Conservation (phyloP, 495 filamentous ascomycete genomes). For the Neurospora sp. region DNA sequence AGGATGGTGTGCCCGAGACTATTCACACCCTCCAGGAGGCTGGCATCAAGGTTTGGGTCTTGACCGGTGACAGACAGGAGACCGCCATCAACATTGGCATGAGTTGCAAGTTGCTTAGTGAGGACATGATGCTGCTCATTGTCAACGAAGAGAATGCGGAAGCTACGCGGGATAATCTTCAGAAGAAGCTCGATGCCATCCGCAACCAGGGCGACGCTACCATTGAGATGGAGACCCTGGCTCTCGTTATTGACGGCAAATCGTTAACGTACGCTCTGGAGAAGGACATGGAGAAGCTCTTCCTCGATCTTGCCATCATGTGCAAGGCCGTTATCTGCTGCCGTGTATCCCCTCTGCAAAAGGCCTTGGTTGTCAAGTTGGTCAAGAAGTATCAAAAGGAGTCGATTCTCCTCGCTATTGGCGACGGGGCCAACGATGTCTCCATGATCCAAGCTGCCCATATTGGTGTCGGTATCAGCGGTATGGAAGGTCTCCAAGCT, state of each 20-base stretch:
- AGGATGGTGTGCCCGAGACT: constrained; percentile 97
- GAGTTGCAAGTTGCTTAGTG: constrained; percentile 97
- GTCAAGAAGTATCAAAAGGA: constrained; percentile 89
- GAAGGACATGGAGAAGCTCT: constrained; percentile 84
- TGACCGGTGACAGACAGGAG: constrained; percentile 96
- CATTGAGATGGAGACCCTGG: constrained; percentile 75
- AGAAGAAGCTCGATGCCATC: constrained; percentile 88
- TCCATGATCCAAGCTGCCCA: constrained; percentile 99
- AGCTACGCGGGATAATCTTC: constrained; percentile 72
- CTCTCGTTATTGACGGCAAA: constrained; percentile 94
- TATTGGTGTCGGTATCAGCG: constrained; percentile 96
- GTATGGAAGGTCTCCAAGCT: constrained; percentile 96
- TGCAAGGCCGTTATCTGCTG: constrained; percentile 99
- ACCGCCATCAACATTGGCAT: constrained; percentile 99
- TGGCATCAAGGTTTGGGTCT: constrained; percentile 97
- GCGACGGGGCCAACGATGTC: constrained; percentile 97
- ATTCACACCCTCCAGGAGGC: constrained; percentile 96
- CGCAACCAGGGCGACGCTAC: constrained; percentile 61
- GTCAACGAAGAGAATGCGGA: constrained; percentile 77
- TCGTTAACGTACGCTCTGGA: constrained; percentile 91
- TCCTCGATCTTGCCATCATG: constrained; percentile 85
- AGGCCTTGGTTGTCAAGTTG: constrained; percentile 95
- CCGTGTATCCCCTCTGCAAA: constrained; percentile 97
- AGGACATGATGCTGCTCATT: constrained; percentile 97
- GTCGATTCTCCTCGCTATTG: constrained; percentile 86